These are phyloP conservation scores for Borealophlyctis nickersoniae DNA, from an alignment of 192 early-diverging fungal genomes.

Conservation along the genomic window DNA sequence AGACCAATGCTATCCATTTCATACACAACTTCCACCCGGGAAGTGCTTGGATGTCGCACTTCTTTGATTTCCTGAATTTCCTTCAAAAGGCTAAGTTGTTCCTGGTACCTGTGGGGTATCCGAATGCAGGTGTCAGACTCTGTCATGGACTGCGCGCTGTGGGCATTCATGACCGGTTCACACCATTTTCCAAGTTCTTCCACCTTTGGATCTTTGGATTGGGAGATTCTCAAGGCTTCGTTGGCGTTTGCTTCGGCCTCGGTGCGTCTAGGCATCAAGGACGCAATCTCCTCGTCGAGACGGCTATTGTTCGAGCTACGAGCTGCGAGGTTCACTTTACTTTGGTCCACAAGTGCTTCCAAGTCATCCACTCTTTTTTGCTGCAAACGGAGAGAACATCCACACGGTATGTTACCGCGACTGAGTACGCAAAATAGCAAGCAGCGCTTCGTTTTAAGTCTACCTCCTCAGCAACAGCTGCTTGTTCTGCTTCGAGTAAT, in stretches of 20 bases:
- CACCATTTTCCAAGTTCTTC: conserved; percentile 31
- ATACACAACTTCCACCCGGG: conserved; percentile 27
- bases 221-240: conserved; percentile 14
- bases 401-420: background rate
- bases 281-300: conserved; percentile 2
- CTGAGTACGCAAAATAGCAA: too few relatives aligned
- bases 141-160: background rate
- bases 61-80: conserved; percentile 12
- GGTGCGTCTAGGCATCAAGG: background rate
- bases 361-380: conserved; percentile 7
- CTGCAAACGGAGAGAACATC: background rate
- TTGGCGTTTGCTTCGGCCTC: conserved; percentile 21
- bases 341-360: conserved; percentile 6
- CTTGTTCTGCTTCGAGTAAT: too few relatives aligned
- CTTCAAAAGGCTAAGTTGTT: conserved; percentile 12
- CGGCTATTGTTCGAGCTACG: conserved; percentile 7
- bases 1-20: conserved; percentile 5
- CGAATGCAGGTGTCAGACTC: background rate
- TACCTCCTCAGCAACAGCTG: conserved; percentile 1
- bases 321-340: background rate
- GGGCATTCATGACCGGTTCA: background rate
- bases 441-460: background rate
- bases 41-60: conserved; percentile 18
- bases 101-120: conserved; percentile 9
- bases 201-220: conserved; percentile 25